A percentile compares a stretch with the other conserved stretches of the same genome.
phyloP scores from a whole-genome alignment of 2,329 filamentous ascomycete genomes.

The Phialemoniopsis sp. region DNA sequence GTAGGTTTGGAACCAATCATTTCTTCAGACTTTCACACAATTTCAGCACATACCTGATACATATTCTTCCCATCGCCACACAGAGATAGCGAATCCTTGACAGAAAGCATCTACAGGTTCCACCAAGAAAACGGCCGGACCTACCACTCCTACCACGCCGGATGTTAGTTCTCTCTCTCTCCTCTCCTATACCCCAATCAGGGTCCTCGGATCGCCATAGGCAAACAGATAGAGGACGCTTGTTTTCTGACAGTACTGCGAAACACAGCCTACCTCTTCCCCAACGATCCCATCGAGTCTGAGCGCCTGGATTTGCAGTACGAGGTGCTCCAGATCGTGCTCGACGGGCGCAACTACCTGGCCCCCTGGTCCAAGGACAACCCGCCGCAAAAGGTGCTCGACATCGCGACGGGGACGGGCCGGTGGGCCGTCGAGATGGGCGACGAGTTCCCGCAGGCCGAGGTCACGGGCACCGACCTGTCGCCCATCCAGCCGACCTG shows the following conservation, averaged over 20 bases:
- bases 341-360: conserved; percentile 23
- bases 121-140: conserved; percentile 23
- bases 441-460: conserved; percentile 51
- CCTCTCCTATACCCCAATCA: background rate
- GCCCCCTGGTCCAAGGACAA: conserved; percentile 18
- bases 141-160: conserved; percentile 23
- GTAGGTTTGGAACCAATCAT: conserved; percentile 1
- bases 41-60: too few species aligned
- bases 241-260: too few species aligned
- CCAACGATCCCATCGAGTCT: conserved; percentile 23
- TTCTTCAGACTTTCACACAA: conserved; percentile 10
- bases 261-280: conserved; percentile 24
- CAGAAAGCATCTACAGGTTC: conserved; percentile 22
- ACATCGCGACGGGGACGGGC: conserved; percentile 46
- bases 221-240: too few species aligned
- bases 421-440: conserved; percentile 69
- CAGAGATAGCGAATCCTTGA: conserved; percentile 19
- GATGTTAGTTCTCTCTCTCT: conserved; percentile 14
- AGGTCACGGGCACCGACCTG: conserved; percentile 61
- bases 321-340: conserved; percentile 19
- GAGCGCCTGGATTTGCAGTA: conserved; percentile 24
- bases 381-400: conserved; percentile 23
- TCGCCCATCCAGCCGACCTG: conserved; percentile 62
- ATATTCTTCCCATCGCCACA: background rate
- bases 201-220: too few species aligned